Evolutionary conservation across 1,284 basidiomycete genomes (phyloP).

Genomic region (Sanghuangporus sanghuang): DNA sequence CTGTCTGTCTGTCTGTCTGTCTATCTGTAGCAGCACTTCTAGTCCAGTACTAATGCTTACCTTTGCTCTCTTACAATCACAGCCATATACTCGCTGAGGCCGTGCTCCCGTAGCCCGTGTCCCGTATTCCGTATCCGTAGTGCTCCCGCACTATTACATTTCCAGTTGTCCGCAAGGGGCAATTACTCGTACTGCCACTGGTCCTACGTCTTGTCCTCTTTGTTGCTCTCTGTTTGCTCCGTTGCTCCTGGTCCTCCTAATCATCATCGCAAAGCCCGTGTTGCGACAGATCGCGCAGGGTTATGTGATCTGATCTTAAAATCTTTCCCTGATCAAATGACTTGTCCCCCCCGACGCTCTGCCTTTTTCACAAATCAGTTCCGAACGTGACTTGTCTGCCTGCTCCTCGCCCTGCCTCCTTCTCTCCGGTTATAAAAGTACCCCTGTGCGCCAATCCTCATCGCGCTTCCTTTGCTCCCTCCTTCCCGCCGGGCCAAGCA

Average conservation of each 20-base stretch:
- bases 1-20: too few species aligned
- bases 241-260: not conserved
- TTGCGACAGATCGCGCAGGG: conserved; percentile 2
- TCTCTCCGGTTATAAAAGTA: conserved; percentile 3
- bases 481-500: conserved; percentile 3
- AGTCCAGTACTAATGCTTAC: not conserved
- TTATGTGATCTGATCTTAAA: conserved; percentile 7
- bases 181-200: not conserved
- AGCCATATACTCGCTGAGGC: too few species aligned
- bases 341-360: not conserved
- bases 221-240: not conserved
- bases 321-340: conserved; percentile 6
- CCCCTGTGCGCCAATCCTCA: conserved; percentile 9
- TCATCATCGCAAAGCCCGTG: not conserved
- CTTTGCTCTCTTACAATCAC: not conserved
- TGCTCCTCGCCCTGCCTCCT: not conserved
- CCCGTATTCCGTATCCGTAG: not conserved
- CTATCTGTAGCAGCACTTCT: not conserved
- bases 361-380: not conserved
- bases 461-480: conserved; percentile 6
- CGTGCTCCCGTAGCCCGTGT: not conserved
- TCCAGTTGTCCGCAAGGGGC: not conserved
- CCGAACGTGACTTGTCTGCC: not conserved
- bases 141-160: not conserved
- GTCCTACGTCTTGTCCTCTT: not conserved